Conservation (phyloP, 306 rosid genomes). For the Psophocarpus tetragonolobus region DNA sequence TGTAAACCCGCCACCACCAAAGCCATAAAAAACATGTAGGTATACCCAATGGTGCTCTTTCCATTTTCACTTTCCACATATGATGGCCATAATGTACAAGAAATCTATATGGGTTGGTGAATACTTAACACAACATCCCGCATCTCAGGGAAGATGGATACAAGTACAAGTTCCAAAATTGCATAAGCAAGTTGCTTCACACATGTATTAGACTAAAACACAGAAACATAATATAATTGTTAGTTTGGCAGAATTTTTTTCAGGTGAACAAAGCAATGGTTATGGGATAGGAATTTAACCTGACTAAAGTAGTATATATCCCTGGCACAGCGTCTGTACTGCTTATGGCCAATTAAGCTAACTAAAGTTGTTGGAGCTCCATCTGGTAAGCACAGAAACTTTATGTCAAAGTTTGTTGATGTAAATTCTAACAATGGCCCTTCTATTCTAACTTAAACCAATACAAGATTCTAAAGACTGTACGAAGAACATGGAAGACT, state of each 20-base stretch:
- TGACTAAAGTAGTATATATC: constrained; percentile 93
- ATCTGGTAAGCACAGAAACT: constrained; percentile 51
- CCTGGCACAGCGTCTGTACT: constrained; percentile 86
- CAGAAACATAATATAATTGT: constrained; percentile 14
- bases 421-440: constrained; percentile 13
- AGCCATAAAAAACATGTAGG: constrained; percentile 14
- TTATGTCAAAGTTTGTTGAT: constrained; percentile 16
- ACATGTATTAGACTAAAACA: constrained; percentile 67
- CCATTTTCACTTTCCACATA: constrained; percentile 32
- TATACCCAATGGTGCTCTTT: constrained; percentile 14
- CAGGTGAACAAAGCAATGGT: background rate
- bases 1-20: background rate
- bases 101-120: constrained; percentile 55
- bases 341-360: constrained; percentile 82
- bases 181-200: constrained; percentile 87
- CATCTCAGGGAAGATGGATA: constrained; percentile 89
- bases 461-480: constrained; percentile 22
- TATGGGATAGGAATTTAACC: constrained; percentile 48
- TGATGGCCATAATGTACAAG: background rate
- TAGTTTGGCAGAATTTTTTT: constrained; percentile 5
- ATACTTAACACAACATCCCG: constrained; percentile 60
- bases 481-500: background rate
- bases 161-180: constrained; percentile 66
- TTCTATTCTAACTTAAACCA: constrained; percentile 15
- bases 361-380: constrained; percentile 93